Evolutionary conservation across 1,284 basidiomycete genomes (phyloP).

Genomic region (Puccinia horiana): DNA sequence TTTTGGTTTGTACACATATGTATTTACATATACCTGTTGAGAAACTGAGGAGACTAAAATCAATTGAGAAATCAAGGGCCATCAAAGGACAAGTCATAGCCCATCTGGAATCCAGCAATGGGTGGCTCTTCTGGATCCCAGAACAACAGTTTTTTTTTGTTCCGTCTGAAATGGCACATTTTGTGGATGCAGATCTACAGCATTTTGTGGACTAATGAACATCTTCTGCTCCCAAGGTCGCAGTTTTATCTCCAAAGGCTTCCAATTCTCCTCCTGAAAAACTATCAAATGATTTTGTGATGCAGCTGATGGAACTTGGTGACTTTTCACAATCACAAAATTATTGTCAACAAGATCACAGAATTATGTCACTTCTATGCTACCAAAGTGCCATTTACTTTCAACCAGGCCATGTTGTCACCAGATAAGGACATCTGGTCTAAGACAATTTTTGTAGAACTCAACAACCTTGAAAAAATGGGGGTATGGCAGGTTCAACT

Average conservation of each 20-base stretch:
- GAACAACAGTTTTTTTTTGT: no score
- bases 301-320: background rate
- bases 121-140: conserved; percentile 20
- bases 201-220: background rate
- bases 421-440: background rate
- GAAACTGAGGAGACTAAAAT: conserved; percentile 3
- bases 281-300: background rate
- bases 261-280: background rate
- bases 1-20: background rate
- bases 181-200: no score
- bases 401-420: background rate
- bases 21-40: conserved; percentile 4
- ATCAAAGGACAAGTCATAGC: background rate
- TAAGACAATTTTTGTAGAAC: background rate
- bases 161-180: no score
- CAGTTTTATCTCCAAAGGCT: background rate
- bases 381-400: background rate
- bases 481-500: background rate
- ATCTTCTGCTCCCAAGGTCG: background rate
- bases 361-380: background rate
- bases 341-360: background rate
- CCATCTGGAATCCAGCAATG: conserved; percentile 1
- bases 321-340: background rate
- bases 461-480: background rate
- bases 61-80: background rate